A percentile compares a stretch with the other conserved stretches of the same genome.
Evolutionary conservation across 495 filamentous ascomycete species (phyloP).

Genomic region (Hyaloscypha finlandica): DNA sequence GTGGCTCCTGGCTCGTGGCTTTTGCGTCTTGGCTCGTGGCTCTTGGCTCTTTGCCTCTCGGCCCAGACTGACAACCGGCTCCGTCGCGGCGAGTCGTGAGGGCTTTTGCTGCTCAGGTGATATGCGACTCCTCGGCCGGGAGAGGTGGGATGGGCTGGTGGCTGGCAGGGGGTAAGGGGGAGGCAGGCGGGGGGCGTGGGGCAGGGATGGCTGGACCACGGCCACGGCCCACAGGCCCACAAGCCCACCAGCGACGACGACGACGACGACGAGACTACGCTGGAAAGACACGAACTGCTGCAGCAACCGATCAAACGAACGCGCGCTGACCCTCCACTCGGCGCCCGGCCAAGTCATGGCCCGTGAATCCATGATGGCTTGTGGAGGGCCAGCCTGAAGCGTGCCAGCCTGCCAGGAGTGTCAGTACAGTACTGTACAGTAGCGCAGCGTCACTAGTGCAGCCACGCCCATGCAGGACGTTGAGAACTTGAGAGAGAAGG

Average conservation of each 20-base stretch:
- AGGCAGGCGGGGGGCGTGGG: not conserved
- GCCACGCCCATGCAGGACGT: conserved; percentile 14
- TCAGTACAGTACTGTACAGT: no score
- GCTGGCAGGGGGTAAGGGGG: not conserved
- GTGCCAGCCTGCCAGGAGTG: not conserved
- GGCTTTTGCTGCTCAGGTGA: conserved; percentile 30
- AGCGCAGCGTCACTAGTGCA: not conserved
- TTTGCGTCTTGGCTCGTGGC: no score
- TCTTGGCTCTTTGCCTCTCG: not conserved
- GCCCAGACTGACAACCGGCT: conserved; percentile 16
- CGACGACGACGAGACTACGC: no score
- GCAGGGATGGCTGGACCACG: no score
- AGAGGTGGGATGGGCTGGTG: not conserved
- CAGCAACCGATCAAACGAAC: conserved; percentile 8
- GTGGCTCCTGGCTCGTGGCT: no score
- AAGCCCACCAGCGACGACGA: no score
- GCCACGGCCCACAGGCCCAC: no score
- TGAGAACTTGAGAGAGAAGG: no score
- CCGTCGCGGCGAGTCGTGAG: not conserved
- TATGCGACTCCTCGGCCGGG: not conserved
- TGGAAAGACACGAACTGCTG: no score
- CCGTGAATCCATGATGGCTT: no score
- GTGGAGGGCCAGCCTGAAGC: not conserved
- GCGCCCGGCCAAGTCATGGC: conserved; percentile 15
- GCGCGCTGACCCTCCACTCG: conserved; percentile 13